Percentiles rank a stretch among this genome's conserved stretches.
Conservation (phyloP, 176 grass and related monocot genomes). For the sorghum (Sorghum bicolor) region Sorghum_bicolor_NCBIv3 NC_012877.2:7951501-7952000, state of each 20-base stretch:
- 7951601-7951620: slow-evolving; percentile 38
- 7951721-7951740: slow-evolving; percentile 39
- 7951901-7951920: slow-evolving; percentile 63
- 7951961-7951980: slow-evolving; percentile 29
- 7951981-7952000: slow-evolving; percentile 46
- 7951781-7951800: slow-evolving; percentile 35
- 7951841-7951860: slow-evolving; percentile 23
- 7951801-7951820: slow-evolving; percentile 33
- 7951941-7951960: slow-evolving; percentile 60
- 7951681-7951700: slow-evolving; percentile 66
- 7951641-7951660: slow-evolving; percentile 55
- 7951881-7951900: slow-evolving; percentile 36
- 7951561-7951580: not conserved
- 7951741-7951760: slow-evolving; percentile 43
- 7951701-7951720: slow-evolving; percentile 48
- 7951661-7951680: slow-evolving; percentile 67
- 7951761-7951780: slow-evolving; percentile 32
- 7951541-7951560: not conserved
- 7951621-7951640: slow-evolving; percentile 53
- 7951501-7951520: not conserved
- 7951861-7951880: slow-evolving; percentile 34
- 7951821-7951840: slow-evolving; percentile 51
- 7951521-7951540: not conserved
- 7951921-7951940: slow-evolving; percentile 62
- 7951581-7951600: not conserved